These are phyloP conservation scores for Chenopodium berlandieri DNA, from an alignment of 148 eudicot genomes.

Conservation along the genomic window DNA sequence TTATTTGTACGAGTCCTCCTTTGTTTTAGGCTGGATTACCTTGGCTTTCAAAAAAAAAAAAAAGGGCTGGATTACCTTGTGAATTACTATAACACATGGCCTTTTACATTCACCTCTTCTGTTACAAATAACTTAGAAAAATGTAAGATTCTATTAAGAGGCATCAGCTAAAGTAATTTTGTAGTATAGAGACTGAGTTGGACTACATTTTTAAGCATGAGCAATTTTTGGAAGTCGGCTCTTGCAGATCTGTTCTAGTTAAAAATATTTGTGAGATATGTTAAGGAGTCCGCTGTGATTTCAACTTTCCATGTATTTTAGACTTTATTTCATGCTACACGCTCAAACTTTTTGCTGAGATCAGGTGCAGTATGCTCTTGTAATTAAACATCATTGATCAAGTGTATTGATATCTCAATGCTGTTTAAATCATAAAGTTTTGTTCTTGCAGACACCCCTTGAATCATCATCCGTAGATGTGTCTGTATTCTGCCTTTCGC, in stretches of 20 bases:
- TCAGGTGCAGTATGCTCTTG: not conserved
- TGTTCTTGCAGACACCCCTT: conserved; percentile 75
- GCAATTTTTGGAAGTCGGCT: not conserved
- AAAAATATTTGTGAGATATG: not conserved
- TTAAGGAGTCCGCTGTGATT: not conserved
- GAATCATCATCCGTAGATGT: conserved; percentile 74
- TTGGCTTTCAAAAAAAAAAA: not conserved
- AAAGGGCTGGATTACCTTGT: not conserved
- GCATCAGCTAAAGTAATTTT: too few relatives aligned
- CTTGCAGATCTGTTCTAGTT: not conserved
- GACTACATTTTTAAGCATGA: not conserved
- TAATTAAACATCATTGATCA: not conserved
- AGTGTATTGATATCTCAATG: not conserved
- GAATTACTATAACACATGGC: not conserved
- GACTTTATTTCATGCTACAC: not conserved
- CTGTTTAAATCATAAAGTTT: not conserved
- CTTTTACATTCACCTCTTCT: not conserved
- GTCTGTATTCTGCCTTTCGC: conserved; percentile 88
- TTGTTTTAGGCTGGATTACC: too few relatives aligned
- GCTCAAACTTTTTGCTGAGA: not conserved
- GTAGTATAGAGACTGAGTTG: not conserved
- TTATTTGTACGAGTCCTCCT: too few relatives aligned
- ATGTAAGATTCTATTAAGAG: not conserved
- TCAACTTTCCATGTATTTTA: not conserved
- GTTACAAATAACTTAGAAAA: not conserved